Evolutionary conservation across 805 yeast genomes (phyloP).

Genomic region (Hanseniaspora clermontiae): DNA sequence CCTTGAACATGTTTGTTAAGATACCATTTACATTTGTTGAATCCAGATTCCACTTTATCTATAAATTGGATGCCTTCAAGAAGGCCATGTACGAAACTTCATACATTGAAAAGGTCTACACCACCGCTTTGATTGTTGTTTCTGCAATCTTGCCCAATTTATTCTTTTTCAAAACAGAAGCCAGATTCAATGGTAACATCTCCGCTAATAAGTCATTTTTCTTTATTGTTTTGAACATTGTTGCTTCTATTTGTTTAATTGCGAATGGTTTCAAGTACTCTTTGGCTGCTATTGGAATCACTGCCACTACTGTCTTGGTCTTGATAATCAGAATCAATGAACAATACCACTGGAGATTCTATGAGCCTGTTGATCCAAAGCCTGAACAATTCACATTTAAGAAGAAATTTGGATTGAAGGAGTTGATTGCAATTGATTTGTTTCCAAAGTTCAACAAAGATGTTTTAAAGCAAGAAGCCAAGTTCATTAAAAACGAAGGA

Average conservation of each 20-base stretch:
- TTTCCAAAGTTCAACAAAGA: conserved; percentile 12
- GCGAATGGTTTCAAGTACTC: conserved; percentile 28
- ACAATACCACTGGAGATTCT: conserved; percentile 13
- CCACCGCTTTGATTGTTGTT: conserved; percentile 23
- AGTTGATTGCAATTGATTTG: conserved; percentile 11
- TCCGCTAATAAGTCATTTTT: conserved; percentile 32
- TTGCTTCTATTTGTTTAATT: conserved; percentile 29
- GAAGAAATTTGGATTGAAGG: conserved; percentile 10
- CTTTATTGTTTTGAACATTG: conserved; percentile 30
- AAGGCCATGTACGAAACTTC: conserved; percentile 6
- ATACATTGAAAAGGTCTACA: not conserved
- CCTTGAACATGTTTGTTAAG: conserved; percentile 5
- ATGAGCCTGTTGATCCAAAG: conserved; percentile 12
- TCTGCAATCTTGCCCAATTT: conserved; percentile 30
- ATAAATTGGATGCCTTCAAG: conserved; percentile 12
- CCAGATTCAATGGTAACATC: conserved; percentile 26
- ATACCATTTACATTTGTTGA: conserved; percentile 13
- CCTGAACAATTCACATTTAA: conserved; percentile 6
- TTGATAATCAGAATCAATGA: conserved; percentile 30
- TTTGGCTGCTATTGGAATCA: conserved; percentile 30
- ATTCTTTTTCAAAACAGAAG: conserved; percentile 27
- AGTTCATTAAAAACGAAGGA: not conserved
- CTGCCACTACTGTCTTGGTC: conserved; percentile 29
- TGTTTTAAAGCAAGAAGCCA: conserved; percentile 1
- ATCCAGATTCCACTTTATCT: conserved; percentile 8